These are phyloP conservation scores for Amniculicola lignicola DNA, from an alignment of 495 filamentous ascomycete species.

Conservation along the genomic window DNA sequence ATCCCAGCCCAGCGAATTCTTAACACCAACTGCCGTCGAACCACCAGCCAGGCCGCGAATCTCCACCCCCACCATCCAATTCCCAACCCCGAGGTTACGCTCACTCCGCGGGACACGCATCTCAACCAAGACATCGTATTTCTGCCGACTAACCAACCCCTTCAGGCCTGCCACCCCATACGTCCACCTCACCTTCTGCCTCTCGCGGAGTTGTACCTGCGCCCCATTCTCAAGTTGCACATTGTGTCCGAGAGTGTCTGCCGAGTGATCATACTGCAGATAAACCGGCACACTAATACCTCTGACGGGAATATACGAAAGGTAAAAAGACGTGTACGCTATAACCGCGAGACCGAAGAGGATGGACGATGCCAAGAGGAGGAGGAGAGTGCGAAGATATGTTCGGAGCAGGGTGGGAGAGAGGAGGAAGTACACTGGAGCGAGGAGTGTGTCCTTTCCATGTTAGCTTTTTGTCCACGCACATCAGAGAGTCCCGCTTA, in stretches of 20 bases:
- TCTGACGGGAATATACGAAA: conserved; percentile 72
- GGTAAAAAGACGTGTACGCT: conserved; percentile 77
- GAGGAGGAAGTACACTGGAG: conserved; percentile 52
- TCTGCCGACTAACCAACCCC: conserved; percentile 50
- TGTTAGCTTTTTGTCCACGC: background rate
- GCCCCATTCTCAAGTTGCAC: too few species aligned
- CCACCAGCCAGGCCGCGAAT: conserved; percentile 48
- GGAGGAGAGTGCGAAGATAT: conserved; percentile 68
- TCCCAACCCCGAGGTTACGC: conserved; percentile 61
- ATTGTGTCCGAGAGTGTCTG: too few species aligned
- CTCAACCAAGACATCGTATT: conserved; percentile 61
- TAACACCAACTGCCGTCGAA: background rate
- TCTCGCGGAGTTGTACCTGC: background rate
- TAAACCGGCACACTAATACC: conserved; percentile 64
- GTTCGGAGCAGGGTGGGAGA: conserved; percentile 66
- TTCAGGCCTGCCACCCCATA: conserved; percentile 47
- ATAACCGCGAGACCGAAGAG: conserved; percentile 62
- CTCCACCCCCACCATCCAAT: conserved; percentile 90
- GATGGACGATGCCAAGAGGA: conserved; percentile 54
- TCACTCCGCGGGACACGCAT: conserved; percentile 61
- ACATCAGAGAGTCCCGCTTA: background rate
- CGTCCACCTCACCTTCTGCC: conserved; percentile 34
- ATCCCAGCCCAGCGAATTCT: conserved; percentile 11
- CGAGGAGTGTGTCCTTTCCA: conserved; percentile 39
- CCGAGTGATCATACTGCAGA: conserved; percentile 64